Percentiles rank a stretch among this genome's conserved stretches.
Evolutionary conservation across 2,329 filamentous ascomycete genomes (phyloP).

Genomic region (Aphanocladium album): DNA sequence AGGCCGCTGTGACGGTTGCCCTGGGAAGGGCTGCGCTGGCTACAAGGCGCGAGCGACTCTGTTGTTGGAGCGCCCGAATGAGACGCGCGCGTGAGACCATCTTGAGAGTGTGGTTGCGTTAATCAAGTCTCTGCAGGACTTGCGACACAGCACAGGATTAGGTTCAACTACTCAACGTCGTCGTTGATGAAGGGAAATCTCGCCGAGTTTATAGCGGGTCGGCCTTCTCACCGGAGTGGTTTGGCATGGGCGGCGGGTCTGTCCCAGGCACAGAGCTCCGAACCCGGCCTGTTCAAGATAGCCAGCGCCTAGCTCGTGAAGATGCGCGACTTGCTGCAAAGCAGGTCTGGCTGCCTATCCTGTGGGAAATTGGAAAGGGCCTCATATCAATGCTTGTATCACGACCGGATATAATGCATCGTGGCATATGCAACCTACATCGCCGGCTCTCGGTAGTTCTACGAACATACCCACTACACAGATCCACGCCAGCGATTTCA

Average conservation of each 20-base stretch:
- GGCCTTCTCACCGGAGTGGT: background rate
- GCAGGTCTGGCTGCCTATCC: background rate
- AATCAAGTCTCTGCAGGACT: background rate
- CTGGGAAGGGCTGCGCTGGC: background rate
- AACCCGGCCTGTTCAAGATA: background rate
- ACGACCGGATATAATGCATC: background rate
- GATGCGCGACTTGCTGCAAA: background rate
- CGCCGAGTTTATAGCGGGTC: slow-evolving; percentile 3
- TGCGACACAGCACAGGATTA: background rate
- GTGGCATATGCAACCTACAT: background rate
- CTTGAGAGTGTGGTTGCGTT: background rate
- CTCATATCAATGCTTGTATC: background rate
- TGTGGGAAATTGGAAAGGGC: background rate
- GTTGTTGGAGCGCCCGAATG: slow-evolving; percentile 16
- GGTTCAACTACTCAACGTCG: background rate
- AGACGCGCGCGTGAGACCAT: slow-evolving; percentile 19
- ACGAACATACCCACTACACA: slow-evolving; percentile 1
- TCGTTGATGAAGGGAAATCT: background rate
- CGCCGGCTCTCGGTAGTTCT: background rate
- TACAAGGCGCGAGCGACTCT: slow-evolving; percentile 3
- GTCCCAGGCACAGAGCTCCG: background rate
- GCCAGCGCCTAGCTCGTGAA: background rate
- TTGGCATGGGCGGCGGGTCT: slow-evolving; percentile 4
- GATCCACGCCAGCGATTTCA: slow-evolving; percentile 6
- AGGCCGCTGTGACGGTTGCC: background rate